Base-by-base conservation (phyloP, 495 filamentous ascomycete species). In the Polyplosphaeria fusca region DNA sequence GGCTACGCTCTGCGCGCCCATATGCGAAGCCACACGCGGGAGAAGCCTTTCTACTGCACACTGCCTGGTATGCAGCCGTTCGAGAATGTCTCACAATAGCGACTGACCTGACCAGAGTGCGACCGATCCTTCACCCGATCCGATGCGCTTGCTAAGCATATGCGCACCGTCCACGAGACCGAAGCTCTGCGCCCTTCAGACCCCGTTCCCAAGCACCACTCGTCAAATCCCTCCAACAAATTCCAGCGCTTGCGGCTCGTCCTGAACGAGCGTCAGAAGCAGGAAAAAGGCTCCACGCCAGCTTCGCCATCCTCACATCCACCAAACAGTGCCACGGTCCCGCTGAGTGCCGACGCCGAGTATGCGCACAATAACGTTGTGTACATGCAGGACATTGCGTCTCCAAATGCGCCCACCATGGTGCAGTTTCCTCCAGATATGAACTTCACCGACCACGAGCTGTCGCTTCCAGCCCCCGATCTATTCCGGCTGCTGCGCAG, bases 131-230 rank as follows among this genome's bases (percentile, higher is more conserved):
- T 98, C 67, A 98, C 93, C 7, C 84, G 93, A 52, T 97, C 93
- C 25, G 93, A 98, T 68, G 93, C 93, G 19, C 83, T 98, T 0
- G 90, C 93, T 4, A 98, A 98, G 69, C 93, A 98, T 70, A 96
- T 96, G 89, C 86, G 93, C 68, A 97, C 93, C 26, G 93, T 98
- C 25, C 93, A 98, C 73, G 94, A 98, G 71, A 96, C 91, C 32
- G 94, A 97, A 71, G 86, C 89, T 4, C 77, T 95, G 3, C 86
- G 91, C 4, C 88, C 88, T 4, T 86, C 86, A n/a, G 91, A 94
- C 66, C 85, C 89, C 3, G 86, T 92, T 18, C 86, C 88, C 1
- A 91, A 88, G 71, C 82, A 84, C 41, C 84, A 85, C 77, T 83
- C 71, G n/a, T 70, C 75, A 40, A 74, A 69, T 65, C 71, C 48